Conservation (phyloP, 345 rosid genomes). For the Viola odorata region DNA sequence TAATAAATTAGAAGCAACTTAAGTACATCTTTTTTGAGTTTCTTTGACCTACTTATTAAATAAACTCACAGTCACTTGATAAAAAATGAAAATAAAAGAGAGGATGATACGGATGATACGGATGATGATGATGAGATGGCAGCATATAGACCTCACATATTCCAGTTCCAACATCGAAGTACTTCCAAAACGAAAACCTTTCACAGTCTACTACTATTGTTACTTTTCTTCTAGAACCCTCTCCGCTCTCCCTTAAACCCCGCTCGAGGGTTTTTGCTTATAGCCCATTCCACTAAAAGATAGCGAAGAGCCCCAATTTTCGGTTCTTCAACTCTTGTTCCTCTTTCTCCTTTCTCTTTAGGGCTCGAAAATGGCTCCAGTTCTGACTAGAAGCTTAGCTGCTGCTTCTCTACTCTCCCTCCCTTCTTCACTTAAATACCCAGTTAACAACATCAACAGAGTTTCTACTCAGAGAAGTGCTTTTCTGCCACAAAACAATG, state of each 20-base stretch:
- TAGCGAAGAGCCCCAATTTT: background rate
- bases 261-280: constrained; percentile 39
- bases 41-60: too few relatives aligned
- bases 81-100: background rate
- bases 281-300: background rate
- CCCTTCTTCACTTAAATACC: constrained; percentile 36
- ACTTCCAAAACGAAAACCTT: constrained; percentile 11
- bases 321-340: background rate
- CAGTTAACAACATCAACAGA: constrained; percentile 20
- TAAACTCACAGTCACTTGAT: too few relatives aligned
- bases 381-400: constrained; percentile 53
- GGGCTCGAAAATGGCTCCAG: constrained; percentile 59
- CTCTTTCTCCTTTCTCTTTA: background rate
- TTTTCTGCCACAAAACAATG: constrained; percentile 37
- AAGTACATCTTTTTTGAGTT: too few relatives aligned
- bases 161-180: background rate
- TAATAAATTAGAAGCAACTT: too few relatives aligned
- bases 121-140: constrained; percentile 39
- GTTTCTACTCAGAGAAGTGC: constrained; percentile 34
- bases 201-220: background rate
- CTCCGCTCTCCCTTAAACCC: constrained; percentile 36
- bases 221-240: constrained; percentile 38
- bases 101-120: too few relatives aligned
- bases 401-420: constrained; percentile 41
- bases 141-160: constrained; percentile 42